Evolutionary conservation across 2,329 filamentous ascomycete species (phyloP).

Genomic region (Purpureocillium lavendulum): DNA sequence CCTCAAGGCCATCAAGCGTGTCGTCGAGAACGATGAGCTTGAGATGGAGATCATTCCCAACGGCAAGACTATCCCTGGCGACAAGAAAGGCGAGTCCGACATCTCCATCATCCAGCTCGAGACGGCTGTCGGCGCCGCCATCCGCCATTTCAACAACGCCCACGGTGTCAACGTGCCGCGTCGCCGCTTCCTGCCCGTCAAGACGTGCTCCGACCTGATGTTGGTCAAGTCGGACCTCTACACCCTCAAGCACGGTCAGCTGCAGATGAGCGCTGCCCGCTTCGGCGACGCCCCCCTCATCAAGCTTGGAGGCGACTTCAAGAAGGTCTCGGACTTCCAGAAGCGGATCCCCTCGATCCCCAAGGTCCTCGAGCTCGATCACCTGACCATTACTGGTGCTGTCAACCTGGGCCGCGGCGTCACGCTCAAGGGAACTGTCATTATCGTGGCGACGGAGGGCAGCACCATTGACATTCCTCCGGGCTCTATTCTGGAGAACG

Average conservation of each 20-base stretch:
- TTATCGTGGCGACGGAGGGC: slow-evolving; percentile 96
- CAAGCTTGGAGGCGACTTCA: slow-evolving; percentile 98
- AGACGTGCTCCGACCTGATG: slow-evolving; percentile 99
- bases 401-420: slow-evolving; percentile 96
- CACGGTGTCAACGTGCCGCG: slow-evolving; percentile 98
- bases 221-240: slow-evolving; percentile 99
- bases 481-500: slow-evolving; percentile 95
- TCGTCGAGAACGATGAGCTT: slow-evolving; percentile 96
- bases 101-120: slow-evolving; percentile 97
- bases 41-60: slow-evolving; percentile 99
- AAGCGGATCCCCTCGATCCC: slow-evolving; percentile 80
- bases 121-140: slow-evolving; percentile 95
- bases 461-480: slow-evolving; percentile 97
- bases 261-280: slow-evolving; percentile 91
- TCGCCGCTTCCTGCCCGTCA: slow-evolving; percentile 96
- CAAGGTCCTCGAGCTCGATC: slow-evolving; percentile 85
- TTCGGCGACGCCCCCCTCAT: slow-evolving; percentile 96
- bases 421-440: slow-evolving; percentile 95
- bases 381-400: slow-evolving; percentile 93
- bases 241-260: slow-evolving; percentile 95
- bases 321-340: slow-evolving; percentile 98
- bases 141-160: slow-evolving; percentile 96
- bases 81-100: slow-evolving; percentile 99
- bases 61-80: slow-evolving; percentile 94
- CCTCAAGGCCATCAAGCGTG: slow-evolving; percentile 92